Evolutionary conservation across 352 stramenopile genomes (phyloP), one percentile per base, ranked within the genome.

Genomic region (Globisporangium paddicum): DNA sequence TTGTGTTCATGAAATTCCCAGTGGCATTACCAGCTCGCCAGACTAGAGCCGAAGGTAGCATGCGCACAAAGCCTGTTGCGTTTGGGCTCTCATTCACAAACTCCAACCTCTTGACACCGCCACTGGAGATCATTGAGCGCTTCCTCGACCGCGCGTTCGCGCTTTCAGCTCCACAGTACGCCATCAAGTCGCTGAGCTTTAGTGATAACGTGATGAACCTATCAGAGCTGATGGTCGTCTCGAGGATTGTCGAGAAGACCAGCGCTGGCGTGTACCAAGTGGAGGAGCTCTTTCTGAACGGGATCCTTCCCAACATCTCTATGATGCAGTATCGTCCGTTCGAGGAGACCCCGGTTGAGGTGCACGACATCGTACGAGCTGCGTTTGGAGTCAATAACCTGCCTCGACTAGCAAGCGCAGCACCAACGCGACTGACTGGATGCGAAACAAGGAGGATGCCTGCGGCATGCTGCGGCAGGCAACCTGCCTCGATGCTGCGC

Each of bases 91-190:
- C n/a, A 11, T 58, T 58, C 19, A 25, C 18, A 7, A 52, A 32
- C 2, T 48, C 18, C 48, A 14, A 21, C 2, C 23, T 49, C 23
- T 37, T 11, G 52, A 2, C 19, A 11, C 8, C 14, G 5, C 50
- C 38, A 16, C 37, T 64, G 7, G 35, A 41, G 34, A 50, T 34
- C 41, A 60, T 60, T 26, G 54, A 60, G 54, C 18, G 14, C 18
- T 35, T 60, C 34, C 44, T 60, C 19, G 55, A 54, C 55, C 55
- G 45, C 30, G 44, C 34, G 32, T 61, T 61, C 19, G 42, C 55
- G 0, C 13, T 21, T 23, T 19, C 55, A 28, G 23, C 13, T 10
- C 45, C n/a, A 34, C 41, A 54, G 34, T 61, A 37, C 1, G 7
- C 26, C 4, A 8, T 61, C 25, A 18, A 6, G 21, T 21, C 32